A percentile compares a stretch with the other conserved stretches of the same genome.
These are phyloP conservation scores for Moniliophthora roreri DNA, from an alignment of 1,284 basidiomycete genomes.

Conservation along the genomic window DNA sequence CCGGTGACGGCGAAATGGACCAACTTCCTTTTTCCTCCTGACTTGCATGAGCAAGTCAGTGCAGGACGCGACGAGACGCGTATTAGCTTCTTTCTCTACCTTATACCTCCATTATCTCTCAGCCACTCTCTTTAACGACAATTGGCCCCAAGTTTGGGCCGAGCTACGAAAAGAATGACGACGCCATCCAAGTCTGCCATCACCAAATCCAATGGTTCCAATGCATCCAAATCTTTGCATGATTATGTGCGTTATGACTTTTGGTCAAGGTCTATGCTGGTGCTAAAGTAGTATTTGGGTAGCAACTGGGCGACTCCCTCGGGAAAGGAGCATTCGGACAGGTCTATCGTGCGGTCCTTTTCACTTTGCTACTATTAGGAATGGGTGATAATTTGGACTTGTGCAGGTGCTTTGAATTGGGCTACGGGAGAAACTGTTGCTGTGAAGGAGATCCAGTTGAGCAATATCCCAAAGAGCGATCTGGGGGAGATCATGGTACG, in stretches of 20 bases:
- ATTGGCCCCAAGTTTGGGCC: slow-evolving; percentile 2
- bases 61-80: slow-evolving; percentile 35
- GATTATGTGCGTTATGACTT: slow-evolving; percentile 49
- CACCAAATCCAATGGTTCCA: slow-evolving; percentile 36
- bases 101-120: slow-evolving; percentile 16
- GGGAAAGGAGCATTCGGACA: slow-evolving; percentile 95
- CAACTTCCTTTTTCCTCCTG: slow-evolving; percentile 10
- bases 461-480: slow-evolving; percentile 90
- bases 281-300: background rate
- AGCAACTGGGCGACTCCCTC: slow-evolving; percentile 94
- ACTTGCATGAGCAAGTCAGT: slow-evolving; percentile 27
- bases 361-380: background rate
- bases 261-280: slow-evolving; percentile 1
- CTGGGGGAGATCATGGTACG: slow-evolving; percentile 95
- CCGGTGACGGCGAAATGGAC: too few species aligned
- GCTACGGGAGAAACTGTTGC: slow-evolving; percentile 95
- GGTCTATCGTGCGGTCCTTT: slow-evolving; percentile 76
- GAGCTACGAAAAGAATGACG: slow-evolving; percentile 32
- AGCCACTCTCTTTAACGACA: slow-evolving; percentile 11
- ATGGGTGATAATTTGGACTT: slow-evolving; percentile 5
- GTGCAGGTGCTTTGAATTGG: slow-evolving; percentile 88
- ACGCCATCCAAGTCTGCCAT: slow-evolving; percentile 41
- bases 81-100: slow-evolving; percentile 5
- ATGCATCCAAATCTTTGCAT: slow-evolving; percentile 50
- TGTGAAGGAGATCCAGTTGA: slow-evolving; percentile 92